A percentile compares a stretch with the other conserved stretches of the same genome.
Evolutionary conservation across 2,329 filamentous ascomycete species (phyloP).

Genomic region (Diatrype stigma): DNA sequence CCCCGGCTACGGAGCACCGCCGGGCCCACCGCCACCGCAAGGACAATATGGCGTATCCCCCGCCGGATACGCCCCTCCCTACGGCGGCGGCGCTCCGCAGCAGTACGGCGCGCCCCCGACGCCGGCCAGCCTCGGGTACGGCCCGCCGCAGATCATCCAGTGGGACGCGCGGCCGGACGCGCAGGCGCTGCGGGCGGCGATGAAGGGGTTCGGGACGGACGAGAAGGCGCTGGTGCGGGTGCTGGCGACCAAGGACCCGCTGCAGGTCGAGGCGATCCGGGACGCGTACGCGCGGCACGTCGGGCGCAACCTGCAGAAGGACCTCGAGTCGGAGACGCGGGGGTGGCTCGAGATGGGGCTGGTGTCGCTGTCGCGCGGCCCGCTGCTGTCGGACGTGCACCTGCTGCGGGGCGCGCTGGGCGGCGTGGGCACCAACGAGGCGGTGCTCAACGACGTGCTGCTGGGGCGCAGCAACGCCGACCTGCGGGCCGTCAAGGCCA

Average conservation of each 20-base stretch:
- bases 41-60: conserved; percentile 36
- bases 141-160: conserved; percentile 62
- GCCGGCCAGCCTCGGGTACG: conserved; percentile 70
- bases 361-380: conserved; percentile 71
- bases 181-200: conserved; percentile 69
- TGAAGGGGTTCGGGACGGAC: conserved; percentile 92
- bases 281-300: conserved; percentile 61
- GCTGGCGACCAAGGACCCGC: conserved; percentile 69
- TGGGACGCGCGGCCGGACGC: conserved; percentile 68
- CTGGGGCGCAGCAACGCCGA: conserved; percentile 83
- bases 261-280: conserved; percentile 68
- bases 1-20: conserved; percentile 14
- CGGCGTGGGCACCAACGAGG: conserved; percentile 82
- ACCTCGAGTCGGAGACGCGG: conserved; percentile 73
- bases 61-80: conserved; percentile 14
- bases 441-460: conserved; percentile 79
- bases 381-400: conserved; percentile 71
- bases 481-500: conserved; percentile 76
- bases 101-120: conserved; percentile 41
- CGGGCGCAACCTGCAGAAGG: conserved; percentile 65
- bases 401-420: conserved; percentile 68
- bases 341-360: conserved; percentile 72
- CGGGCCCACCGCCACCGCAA: conserved; percentile 30
- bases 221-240: conserved; percentile 71
- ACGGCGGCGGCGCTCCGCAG: conserved; percentile 23